Conservation (phyloP, 1,139 yeast species). For the Diutina ranongensis region DNA sequence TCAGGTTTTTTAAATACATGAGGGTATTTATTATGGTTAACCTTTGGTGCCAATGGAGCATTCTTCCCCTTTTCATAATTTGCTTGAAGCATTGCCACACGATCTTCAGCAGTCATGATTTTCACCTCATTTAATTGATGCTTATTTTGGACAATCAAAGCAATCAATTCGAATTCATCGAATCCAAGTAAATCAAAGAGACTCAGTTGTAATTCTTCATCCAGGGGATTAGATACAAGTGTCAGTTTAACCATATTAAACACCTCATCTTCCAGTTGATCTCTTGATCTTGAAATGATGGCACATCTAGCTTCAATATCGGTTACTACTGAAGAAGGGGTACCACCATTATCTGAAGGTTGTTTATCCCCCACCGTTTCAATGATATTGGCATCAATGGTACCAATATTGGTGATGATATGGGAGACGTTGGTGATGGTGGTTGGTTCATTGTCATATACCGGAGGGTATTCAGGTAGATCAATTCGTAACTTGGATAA, state of each 20-base stretch:
- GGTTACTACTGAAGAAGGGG: constrained; percentile 7
- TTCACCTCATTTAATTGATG: constrained; percentile 15
- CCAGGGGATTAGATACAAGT: constrained; percentile 20
- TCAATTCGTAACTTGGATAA: constrained; percentile 20
- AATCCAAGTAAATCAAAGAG: constrained; percentile 75
- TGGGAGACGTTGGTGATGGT: constrained; percentile 18
- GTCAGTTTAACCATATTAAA: constrained; percentile 2
- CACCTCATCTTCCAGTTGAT: not conserved
- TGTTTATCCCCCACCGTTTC: constrained; percentile 18
- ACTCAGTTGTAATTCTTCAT: constrained; percentile 53
- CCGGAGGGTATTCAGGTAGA: constrained; percentile 18
- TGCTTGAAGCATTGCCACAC: constrained; percentile 44
- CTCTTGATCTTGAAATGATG: constrained; percentile 11
- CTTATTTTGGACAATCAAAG: constrained; percentile 49
- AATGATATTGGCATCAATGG: constrained; percentile 7
- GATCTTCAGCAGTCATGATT: constrained; percentile 44
- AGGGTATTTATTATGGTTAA: constrained; percentile 43
- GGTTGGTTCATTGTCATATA: constrained; percentile 22
- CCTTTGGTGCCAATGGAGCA: constrained; percentile 11
- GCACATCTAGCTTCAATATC: constrained; percentile 6
- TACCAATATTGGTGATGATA: constrained; percentile 8
- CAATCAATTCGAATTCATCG: constrained; percentile 71
- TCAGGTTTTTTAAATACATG: constrained; percentile 75
- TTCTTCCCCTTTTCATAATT: constrained; percentile 31
- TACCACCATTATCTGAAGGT: constrained; percentile 16